Base-by-base conservation (phyloP, 1,284 basidiomycete species). In the Rhodofomes roseus region DNA sequence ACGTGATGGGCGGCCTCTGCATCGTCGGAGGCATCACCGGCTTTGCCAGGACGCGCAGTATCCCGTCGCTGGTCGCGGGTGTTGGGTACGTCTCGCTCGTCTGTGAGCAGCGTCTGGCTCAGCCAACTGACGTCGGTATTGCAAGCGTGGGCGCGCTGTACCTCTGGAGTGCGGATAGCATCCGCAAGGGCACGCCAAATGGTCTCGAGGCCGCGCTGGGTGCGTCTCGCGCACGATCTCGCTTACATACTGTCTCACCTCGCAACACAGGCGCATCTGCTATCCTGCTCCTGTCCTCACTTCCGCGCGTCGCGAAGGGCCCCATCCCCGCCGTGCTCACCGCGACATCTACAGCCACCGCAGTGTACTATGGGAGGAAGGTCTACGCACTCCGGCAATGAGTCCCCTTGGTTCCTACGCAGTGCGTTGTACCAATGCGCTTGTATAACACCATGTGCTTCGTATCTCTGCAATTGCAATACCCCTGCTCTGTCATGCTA, bases 1-100 rank as follows among this genome's bases (percentile, higher is more conserved):
- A 85, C 72, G 77, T 85, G 36, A 92, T 93, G 82, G 90, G 92
- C 62, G 81, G 76, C 62, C 77, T 94, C 62, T 93, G 92, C 74
- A 77, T 90, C 64, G 78, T 90, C 46, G 92, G 92, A 29, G 92
- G 92, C 36, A 63, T 90, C 54, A 86, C 86, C 44, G 90, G 90
- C 37, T 92, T 84, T 64, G 81, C 76, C 18, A 79, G 82, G 63
- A 89, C 85, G 58, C 81, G 85, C 27, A 92, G 90, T 40, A 77
- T 92, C 36, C 91, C 91, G 8, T 94, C 92, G 7, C 72, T 95
- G 40, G 84, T 92, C 8, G 93, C 92, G 59, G 92, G 92, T 46
- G 81, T 91, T 40, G 91, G 64, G 90, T 89, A 63, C 23, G 77
- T 67, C 89, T 67, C 11, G 31, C 31, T 11, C 11, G 4, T 34